These are phyloP conservation scores for Coprinopsis marcescibilis DNA, from an alignment of 768 basidiomycete species.

Conservation along the genomic window DNA sequence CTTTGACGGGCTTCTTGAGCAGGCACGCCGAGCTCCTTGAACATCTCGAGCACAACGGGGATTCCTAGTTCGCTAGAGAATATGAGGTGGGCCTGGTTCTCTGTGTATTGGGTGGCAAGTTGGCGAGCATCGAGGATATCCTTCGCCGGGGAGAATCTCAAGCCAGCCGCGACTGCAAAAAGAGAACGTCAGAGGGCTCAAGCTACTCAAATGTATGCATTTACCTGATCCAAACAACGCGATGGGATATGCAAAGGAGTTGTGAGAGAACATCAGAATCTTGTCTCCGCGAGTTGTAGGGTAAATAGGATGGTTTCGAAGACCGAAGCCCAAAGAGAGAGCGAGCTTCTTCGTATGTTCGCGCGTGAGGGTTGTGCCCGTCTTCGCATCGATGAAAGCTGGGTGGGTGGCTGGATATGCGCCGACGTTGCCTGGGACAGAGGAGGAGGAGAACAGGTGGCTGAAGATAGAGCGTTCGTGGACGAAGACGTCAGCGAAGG, in stretches of 20 bases:
- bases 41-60: slow-evolving; percentile 48
- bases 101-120: slow-evolving; percentile 63
- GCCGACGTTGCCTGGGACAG: slow-evolving; percentile 29
- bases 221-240: slow-evolving; percentile 40
- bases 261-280: slow-evolving; percentile 63
- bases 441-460: slow-evolving; percentile 34
- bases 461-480: slow-evolving; percentile 42
- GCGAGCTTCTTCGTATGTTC: slow-evolving; percentile 45
- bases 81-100: slow-evolving; percentile 59
- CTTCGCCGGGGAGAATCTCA: slow-evolving; percentile 70
- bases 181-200: slow-evolving; percentile 9
- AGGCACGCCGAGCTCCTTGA: slow-evolving; percentile 43
- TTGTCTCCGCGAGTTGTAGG: slow-evolving; percentile 45
- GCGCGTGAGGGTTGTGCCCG: slow-evolving; percentile 53
- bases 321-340: slow-evolving; percentile 52
- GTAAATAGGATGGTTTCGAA: slow-evolving; percentile 37
- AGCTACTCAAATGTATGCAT: too few relatives aligned
- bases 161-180: slow-evolving; percentile 51
- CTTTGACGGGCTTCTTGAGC: slow-evolving; percentile 43
- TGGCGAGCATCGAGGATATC: slow-evolving; percentile 64
- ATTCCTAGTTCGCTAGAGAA: slow-evolving; percentile 63
- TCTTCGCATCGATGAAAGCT: slow-evolving; percentile 63
- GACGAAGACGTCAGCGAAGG: slow-evolving; percentile 31
- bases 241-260: slow-evolving; percentile 51
- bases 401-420: slow-evolving; percentile 36